Percentiles rank a stretch among this genome's conserved stretches.
Evolutionary conservation across 805 yeast genomes (phyloP).

Genomic region (Schwanniomyces sp.): DNA sequence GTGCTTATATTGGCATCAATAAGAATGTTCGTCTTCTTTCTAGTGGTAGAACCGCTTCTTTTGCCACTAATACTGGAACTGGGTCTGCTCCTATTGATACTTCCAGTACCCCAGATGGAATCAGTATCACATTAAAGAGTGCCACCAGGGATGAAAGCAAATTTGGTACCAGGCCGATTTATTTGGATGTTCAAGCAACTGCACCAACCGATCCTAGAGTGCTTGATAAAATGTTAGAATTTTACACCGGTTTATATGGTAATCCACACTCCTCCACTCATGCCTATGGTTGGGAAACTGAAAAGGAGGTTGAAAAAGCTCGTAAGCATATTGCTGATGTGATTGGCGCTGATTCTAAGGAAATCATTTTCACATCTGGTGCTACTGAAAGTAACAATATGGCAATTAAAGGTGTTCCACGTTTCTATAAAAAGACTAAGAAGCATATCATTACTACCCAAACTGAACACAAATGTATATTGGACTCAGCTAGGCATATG

Average conservation of each 20-base stretch:
- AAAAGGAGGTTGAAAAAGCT: constrained; percentile 84
- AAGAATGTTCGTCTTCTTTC: constrained; percentile 8
- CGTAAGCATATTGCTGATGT: constrained; percentile 79
- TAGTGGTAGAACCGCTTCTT: constrained; percentile 1
- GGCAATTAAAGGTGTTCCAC: constrained; percentile 93
- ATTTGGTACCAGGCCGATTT: constrained; percentile 83
- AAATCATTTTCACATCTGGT: constrained; percentile 94
- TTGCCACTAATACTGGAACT: constrained; percentile 5
- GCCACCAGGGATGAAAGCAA: constrained; percentile 46
- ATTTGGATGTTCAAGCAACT: constrained; percentile 96
- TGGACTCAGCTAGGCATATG: constrained; percentile 91
- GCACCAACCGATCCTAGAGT: constrained; percentile 98
- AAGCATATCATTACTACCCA: constrained; percentile 93
- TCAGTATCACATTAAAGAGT: constrained; percentile 42
- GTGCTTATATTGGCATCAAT: constrained; percentile 2
- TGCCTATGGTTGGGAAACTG: constrained; percentile 99
- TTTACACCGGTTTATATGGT: constrained; percentile 91
- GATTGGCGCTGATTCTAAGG: constrained; percentile 93
- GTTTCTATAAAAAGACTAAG: constrained; percentile 87
- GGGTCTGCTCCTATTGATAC: constrained; percentile 17
- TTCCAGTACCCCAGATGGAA: constrained; percentile 45
- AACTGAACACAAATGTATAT: constrained; percentile 98
- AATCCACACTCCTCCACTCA: constrained; percentile 98
- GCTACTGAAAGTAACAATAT: constrained; percentile 97
- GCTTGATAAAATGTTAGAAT: constrained; percentile 79